A percentile compares a stretch with the other conserved stretches of the same genome.
These are phyloP conservation scores for Fusarium begoniae DNA, from an alignment of 2,329 filamentous ascomycete genomes.

Conservation along the genomic window DNA sequence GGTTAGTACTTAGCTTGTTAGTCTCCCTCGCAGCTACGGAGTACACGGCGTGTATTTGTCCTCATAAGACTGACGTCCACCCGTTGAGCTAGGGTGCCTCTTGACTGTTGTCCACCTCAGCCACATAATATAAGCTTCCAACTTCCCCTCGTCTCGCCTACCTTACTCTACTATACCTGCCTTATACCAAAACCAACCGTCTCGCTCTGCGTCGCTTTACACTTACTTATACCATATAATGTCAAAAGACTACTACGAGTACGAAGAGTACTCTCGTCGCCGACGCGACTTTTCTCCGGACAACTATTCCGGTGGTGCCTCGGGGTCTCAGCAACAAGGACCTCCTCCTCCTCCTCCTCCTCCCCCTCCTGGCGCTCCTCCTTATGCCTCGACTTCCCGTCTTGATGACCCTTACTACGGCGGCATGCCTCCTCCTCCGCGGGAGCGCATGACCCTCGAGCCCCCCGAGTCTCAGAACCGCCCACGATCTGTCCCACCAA, in stretches of 20 bases:
- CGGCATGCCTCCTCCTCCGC: constrained; percentile 25
- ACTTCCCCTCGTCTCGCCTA: neutral
- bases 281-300: constrained; percentile 46
- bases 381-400: constrained; percentile 37
- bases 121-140: constrained; percentile 11
- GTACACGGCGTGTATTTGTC: neutral
- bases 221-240: constrained; percentile 1
- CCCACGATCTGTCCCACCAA: constrained; percentile 48
- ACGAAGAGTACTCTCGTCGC: constrained; percentile 41
- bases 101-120: neutral
- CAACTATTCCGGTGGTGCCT: constrained; percentile 45
- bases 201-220: neutral
- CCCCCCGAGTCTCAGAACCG: constrained; percentile 41
- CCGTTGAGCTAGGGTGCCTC: neutral
- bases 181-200: neutral
- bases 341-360: constrained; percentile 31
- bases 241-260: constrained; percentile 45
- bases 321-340: constrained; percentile 19
- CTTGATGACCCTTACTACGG: constrained; percentile 41
- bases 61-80: constrained; percentile 21
- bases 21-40: neutral
- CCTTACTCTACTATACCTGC: neutral
- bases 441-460: constrained; percentile 45
- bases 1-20: neutral
- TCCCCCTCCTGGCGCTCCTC: constrained; percentile 32